Evolutionary conservation across 176 grass and related monocot genomes (phyloP).

Genomic region (Eragrostis curvula): DNA sequence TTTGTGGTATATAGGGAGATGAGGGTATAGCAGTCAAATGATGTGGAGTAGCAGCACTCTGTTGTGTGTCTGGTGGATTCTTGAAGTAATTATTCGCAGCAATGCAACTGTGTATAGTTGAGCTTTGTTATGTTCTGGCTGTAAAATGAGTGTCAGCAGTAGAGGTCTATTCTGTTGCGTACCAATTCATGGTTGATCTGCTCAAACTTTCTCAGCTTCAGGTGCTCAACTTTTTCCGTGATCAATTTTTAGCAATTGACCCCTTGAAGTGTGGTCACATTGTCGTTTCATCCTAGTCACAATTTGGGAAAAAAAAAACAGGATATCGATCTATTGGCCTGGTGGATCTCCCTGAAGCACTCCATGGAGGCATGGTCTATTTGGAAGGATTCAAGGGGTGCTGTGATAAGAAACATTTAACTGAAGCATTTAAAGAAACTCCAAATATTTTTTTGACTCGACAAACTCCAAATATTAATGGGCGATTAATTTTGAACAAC

Average conservation of each 20-base stretch:
- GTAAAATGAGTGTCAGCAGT: background rate
- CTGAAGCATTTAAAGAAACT: no score
- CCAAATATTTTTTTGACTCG: no score
- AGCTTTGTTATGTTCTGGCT: background rate
- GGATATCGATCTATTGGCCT: no score
- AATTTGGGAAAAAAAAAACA: background rate
- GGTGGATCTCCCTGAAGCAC: no score
- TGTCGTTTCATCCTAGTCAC: background rate
- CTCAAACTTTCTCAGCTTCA: background rate
- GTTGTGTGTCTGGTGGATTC: conserved; percentile 11
- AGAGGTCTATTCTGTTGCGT: background rate
- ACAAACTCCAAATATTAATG: no score
- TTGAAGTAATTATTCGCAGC: background rate
- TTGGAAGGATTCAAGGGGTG: no score
- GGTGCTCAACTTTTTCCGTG: background rate
- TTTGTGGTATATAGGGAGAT: conserved; percentile 29
- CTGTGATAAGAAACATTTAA: no score
- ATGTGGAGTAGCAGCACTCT: conserved; percentile 26
- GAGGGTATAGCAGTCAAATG: conserved; percentile 41
- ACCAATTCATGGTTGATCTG: background rate
- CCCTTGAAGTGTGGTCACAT: background rate
- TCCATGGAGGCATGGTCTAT: no score
- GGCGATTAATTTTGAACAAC: background rate
- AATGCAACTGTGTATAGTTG: conserved; percentile 35
- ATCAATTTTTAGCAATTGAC: background rate